phyloP scores from a whole-genome alignment of 73 alveolate genomes.

The Strombidium stylifer region DNA sequence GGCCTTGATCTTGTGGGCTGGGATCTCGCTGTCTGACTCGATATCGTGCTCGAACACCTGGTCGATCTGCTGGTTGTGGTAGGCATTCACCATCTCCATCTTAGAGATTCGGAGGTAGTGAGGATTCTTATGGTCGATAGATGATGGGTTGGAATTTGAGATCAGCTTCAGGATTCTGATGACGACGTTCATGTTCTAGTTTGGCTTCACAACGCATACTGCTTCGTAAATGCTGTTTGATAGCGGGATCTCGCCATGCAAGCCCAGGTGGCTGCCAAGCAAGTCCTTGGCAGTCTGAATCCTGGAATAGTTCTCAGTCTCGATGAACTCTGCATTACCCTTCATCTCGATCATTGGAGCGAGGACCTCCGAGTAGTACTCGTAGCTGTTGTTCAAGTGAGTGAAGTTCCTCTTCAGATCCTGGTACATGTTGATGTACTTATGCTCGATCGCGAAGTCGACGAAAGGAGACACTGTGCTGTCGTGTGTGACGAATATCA shows the following conservation, averaged over 20 bases:
- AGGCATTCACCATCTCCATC: constrained; percentile 6
- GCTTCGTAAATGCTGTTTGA: no score
- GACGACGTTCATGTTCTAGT: constrained; percentile 12
- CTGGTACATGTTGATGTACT: constrained; percentile 25
- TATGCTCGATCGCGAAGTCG: not conserved
- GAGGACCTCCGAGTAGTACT: not conserved
- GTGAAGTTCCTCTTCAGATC: no score
- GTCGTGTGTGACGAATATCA: constrained; percentile 29
- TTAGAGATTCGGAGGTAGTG: no score
- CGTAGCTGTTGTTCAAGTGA: not conserved
- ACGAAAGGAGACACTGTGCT: constrained; percentile 2
- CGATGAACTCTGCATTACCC: not conserved
- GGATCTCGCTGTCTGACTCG: not conserved
- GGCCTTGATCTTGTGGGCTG: not conserved
- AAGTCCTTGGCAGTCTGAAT: not conserved
- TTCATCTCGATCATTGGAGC: not conserved
- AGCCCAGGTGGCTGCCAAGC: no score
- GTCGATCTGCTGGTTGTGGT: not conserved
- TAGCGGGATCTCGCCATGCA: no score
- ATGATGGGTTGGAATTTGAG: no score
- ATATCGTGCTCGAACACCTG: constrained; percentile 10
- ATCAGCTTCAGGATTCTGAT: not conserved
- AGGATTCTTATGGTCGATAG: no score
- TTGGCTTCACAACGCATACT: constrained; percentile 32
- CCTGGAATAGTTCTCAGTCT: not conserved